Base-by-base conservation (phyloP, 495 filamentous ascomycete genomes). In the Pseudomonodictys pantanalensis region DNA sequence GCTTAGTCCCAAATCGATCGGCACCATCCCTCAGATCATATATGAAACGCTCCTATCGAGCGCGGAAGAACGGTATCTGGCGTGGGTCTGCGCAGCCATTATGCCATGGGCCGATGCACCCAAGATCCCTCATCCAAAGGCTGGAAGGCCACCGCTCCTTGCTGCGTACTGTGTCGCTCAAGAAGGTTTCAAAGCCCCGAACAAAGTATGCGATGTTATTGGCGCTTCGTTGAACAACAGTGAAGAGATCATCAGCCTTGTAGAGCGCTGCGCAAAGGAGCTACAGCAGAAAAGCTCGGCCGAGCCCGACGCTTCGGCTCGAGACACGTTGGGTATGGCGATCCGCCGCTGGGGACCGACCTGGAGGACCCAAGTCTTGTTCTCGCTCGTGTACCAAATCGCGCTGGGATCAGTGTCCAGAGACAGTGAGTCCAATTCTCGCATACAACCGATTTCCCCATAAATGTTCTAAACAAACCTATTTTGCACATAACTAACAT, bases 131-230 rank as follows among this genome's bases (percentile, higher is more conserved):
- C 67, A 71, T 32, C 12, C 50, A 5, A 79, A 73, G 6, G 80
- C 77, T 67, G 24, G 72, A 73, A 8, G 79, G 20, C 45, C 81
- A 22, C 78, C 77, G 25, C 78, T 78, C 15, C 62, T 58, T 42
- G 55, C 50, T 23, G 80, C 82, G 46, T 81, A 77, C 12, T 71
- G 79, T 33, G 80, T 84, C 7, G 87, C 80, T 4, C 76, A 84
- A 41, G 91, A 96, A 69, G 90, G 92, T 7, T 82, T 97, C 61
- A 91, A 86, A 60, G 80, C 84, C 8, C 78, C 86, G 10, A 93
- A 89, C 62, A 95, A 87, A 70, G 73, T 87, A 0, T 78, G 76
- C 28, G 81, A 80, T 35, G 65, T 91, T 8, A 71, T 95, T n/a
- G 77, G 78, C 3, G 81, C 82, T 26, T 83, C 88, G 8, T 81